Base-by-base conservation (phyloP, 2,329 filamentous ascomycete species). In the Chrysoporthe deuterocubensis region DNA sequence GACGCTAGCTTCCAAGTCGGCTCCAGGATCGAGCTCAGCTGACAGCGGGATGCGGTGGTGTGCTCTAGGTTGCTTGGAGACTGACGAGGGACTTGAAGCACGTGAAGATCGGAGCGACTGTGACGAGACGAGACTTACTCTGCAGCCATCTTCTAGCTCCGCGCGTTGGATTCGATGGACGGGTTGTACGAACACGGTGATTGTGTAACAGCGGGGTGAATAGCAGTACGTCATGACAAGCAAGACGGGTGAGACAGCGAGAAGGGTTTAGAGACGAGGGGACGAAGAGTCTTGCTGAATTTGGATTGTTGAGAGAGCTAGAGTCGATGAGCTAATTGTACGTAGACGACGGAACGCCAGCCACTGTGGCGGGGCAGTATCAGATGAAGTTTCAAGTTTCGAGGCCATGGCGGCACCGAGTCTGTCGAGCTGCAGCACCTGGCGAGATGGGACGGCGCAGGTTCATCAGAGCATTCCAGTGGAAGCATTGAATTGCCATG, bases 101-200 rank as follows among this genome's bases (percentile, higher is more conserved):
- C 32, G 50, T 60, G 58, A 54, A 54, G 60, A 59, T 34, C 9
- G 13, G 64, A 37, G 44, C 42, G 59, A 48, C 43, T 62, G 65
- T 44, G 65, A 64, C 60, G 34, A 44, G 59, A 48, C 7, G 65
- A 32, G 21, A 68, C 67, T 68, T 66, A 68, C 63, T 68, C 67
- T 68, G 59, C 59, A 63, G 64, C 52, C 67, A 68, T 68, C 42
- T 65, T 66, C 4, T 56, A 65, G 63, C 40, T 66, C 43, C 40
- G 60, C 40, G 54, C 50, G 32, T 21, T 40, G 57, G 64, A 14
- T 18, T 26, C 48, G 52, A 48, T 26, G 61, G 6, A 40, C 54
- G 57, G 43, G 44, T 16, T 34, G 50, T 54, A 54, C 50, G 5
- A 54, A 54, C 13, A 54, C 11, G 16, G 34, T 40, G 18, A 11